These are phyloP conservation scores for Erythrophleum fordii DNA, from an alignment of 306 rosid genomes.

Conservation along the genomic window DNA sequence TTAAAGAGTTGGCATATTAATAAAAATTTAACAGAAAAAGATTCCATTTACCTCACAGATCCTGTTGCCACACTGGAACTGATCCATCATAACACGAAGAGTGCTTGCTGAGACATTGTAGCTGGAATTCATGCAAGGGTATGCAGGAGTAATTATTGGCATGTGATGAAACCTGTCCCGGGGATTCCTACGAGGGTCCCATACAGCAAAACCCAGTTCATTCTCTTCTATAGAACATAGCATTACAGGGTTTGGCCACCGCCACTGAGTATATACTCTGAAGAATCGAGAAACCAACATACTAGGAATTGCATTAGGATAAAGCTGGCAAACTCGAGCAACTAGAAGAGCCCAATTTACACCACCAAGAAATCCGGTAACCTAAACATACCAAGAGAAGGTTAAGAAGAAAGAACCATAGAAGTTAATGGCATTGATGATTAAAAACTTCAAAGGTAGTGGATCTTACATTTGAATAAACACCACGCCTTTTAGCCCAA, in stretches of 20 bases:
- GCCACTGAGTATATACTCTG: constrained; percentile 98
- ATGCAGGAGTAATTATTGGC: constrained; percentile 99
- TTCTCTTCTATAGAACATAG: constrained; percentile 90
- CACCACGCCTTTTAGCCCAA: constrained; percentile 98
- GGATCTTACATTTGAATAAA: constrained; percentile 90
- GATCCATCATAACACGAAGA: constrained; percentile 96
- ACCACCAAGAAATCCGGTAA: constrained; percentile 99
- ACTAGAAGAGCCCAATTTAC: constrained; percentile 98
- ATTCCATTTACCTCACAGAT: constrained; percentile 76
- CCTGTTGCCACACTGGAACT: constrained; percentile 75
- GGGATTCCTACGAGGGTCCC: constrained; percentile 96
- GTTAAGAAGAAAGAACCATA: constrained; percentile 14
- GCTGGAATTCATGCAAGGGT: constrained; percentile 99
- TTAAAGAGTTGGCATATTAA: constrained; percentile 4
- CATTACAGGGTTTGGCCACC: constrained; percentile 99
- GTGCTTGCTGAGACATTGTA: constrained; percentile 96
- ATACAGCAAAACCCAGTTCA: constrained; percentile 82
- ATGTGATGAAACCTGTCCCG: constrained; percentile 85
- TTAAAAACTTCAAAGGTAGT: not conserved
- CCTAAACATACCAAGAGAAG: constrained; percentile 52
- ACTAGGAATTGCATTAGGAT: constrained; percentile 98
- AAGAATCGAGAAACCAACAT: constrained; percentile 97
- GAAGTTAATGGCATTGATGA: constrained; percentile 13
- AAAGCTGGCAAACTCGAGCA: constrained; percentile 95
- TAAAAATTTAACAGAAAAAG: constrained; percentile 11